A percentile compares a stretch with the other conserved stretches of the same genome.
phyloP scores from a whole-genome alignment of 768 basidiomycete genomes.

The Auriscalpium vulgare region DNA sequence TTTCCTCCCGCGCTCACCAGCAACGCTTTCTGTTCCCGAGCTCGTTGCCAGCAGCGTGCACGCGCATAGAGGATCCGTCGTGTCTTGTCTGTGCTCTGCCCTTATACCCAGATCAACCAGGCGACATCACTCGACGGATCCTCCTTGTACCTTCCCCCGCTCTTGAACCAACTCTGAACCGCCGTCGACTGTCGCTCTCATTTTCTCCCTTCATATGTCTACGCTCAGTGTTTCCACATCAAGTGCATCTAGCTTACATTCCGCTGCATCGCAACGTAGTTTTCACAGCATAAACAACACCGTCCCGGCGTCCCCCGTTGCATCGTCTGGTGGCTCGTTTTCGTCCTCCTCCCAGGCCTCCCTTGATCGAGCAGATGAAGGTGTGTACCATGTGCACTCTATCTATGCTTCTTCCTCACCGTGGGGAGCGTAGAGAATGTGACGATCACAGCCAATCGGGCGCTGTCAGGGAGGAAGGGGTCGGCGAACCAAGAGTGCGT shows the following conservation, averaged over 20 bases:
- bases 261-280: conserved; percentile 19
- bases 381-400: conserved; percentile 28
- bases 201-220: conserved; percentile 14
- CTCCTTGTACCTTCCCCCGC: conserved; percentile 22
- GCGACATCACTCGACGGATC: conserved; percentile 43
- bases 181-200: conserved; percentile 14
- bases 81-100: conserved; percentile 34
- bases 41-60: not conserved
- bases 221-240: conserved; percentile 8
- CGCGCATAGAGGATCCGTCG: conserved; percentile 40
- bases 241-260: conserved; percentile 11
- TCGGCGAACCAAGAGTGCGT: conserved; percentile 64
- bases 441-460: conserved; percentile 55
- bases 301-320: conserved; percentile 19
- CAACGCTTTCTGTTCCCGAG: not conserved
- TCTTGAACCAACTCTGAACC: conserved; percentile 8
- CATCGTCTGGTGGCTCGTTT: conserved; percentile 21
- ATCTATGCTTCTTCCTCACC: conserved; percentile 2
- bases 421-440: conserved; percentile 48
- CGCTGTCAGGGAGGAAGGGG: conserved; percentile 37
- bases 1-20: no score
- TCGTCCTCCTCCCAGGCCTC: conserved; percentile 51
- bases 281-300: conserved; percentile 17
- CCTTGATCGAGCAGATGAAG: conserved; percentile 54
- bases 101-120: conserved; percentile 37